Evolutionary conservation across 1,139 yeast genomes (phyloP).

Genomic region (Suhomyces atakaporum): DNA sequence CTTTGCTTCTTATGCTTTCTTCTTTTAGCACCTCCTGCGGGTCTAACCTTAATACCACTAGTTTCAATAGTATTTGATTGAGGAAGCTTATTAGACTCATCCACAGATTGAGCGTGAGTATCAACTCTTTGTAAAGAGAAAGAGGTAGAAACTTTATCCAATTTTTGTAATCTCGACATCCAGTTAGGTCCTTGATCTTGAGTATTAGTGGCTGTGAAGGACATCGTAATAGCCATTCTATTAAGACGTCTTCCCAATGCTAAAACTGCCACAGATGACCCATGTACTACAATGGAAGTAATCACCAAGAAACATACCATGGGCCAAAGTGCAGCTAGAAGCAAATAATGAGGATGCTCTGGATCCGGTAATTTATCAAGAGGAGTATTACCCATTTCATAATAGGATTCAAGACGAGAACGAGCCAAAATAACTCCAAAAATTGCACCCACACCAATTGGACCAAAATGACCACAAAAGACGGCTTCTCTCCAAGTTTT

Average conservation of each 20-base stretch:
- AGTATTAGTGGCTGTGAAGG: slow-evolving; percentile 72
- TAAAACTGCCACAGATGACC: slow-evolving; percentile 94
- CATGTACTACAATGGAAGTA: slow-evolving; percentile 89
- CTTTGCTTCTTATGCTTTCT: slow-evolving; percentile 41
- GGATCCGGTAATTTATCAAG: slow-evolving; percentile 53
- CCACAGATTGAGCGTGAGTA: slow-evolving; percentile 33
- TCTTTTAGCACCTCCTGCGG: slow-evolving; percentile 76
- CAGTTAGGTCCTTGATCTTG: slow-evolving; percentile 67
- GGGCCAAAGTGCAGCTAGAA: slow-evolving; percentile 86
- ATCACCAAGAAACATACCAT: slow-evolving; percentile 81
- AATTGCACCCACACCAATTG: slow-evolving; percentile 96
- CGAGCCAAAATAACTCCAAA: slow-evolving; percentile 87
- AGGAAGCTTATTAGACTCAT: slow-evolving; percentile 21
- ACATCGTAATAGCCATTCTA: slow-evolving; percentile 90
- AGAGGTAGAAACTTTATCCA: slow-evolving; percentile 71
- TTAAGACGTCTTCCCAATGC: slow-evolving; percentile 86
- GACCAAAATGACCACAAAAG: slow-evolving; percentile 97
- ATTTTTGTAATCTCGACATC: slow-evolving; percentile 83
- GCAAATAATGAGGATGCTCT: slow-evolving; percentile 62
- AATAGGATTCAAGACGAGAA: slow-evolving; percentile 66
- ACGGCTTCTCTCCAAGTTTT: slow-evolving; percentile 94
- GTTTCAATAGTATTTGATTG: slow-evolving; percentile 53
- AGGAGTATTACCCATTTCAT: slow-evolving; percentile 62
- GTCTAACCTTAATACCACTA: slow-evolving; percentile 68
- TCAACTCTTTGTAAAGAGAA: slow-evolving; percentile 82